phyloP scores from a whole-genome alignment of 2,329 filamentous ascomycete genomes.

The Cladobotryum protrusum region DNA sequence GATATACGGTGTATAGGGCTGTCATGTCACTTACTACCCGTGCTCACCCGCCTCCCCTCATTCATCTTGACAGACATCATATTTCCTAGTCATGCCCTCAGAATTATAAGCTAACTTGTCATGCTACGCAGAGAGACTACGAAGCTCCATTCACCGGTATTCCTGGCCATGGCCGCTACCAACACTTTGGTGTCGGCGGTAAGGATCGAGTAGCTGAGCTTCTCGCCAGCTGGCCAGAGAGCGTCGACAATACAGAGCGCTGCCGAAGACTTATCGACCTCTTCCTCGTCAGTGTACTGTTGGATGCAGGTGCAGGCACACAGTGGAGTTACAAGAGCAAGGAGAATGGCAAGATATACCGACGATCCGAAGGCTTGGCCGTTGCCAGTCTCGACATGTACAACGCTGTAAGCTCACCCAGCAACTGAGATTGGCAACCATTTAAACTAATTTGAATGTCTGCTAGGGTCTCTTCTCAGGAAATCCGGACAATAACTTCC shows the following conservation, averaged over 20 bases:
- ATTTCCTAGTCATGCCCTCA: no score
- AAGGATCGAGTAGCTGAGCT: conserved; percentile 67
- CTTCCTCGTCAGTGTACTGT: conserved; percentile 71
- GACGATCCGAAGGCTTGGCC: conserved; percentile 82
- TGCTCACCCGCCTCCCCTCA: neutral
- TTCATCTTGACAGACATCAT: neutral
- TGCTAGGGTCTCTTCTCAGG: conserved; percentile 74
- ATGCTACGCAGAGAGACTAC: conserved; percentile 41
- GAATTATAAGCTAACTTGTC: neutral
- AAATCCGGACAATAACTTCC: conserved; percentile 70
- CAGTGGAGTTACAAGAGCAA: conserved; percentile 90
- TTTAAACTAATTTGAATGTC: conserved; percentile 13
- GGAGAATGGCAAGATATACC: conserved; percentile 76
- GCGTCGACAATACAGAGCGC: conserved; percentile 65
- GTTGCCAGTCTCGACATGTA: conserved; percentile 81
- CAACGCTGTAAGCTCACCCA: conserved; percentile 51
- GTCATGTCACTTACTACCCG: no score
- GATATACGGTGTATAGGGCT: no score
- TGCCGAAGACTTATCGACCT: conserved; percentile 71
- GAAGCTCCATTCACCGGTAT: conserved; percentile 56
- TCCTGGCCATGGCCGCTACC: conserved; percentile 79
- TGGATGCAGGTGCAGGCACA: conserved; percentile 84
- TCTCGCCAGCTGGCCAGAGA: conserved; percentile 60
- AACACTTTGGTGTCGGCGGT: conserved; percentile 78
- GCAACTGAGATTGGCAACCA: neutral